Conservation (phyloP, 2,329 filamentous ascomycete genomes). For the Beauveria asiatica region DNA sequence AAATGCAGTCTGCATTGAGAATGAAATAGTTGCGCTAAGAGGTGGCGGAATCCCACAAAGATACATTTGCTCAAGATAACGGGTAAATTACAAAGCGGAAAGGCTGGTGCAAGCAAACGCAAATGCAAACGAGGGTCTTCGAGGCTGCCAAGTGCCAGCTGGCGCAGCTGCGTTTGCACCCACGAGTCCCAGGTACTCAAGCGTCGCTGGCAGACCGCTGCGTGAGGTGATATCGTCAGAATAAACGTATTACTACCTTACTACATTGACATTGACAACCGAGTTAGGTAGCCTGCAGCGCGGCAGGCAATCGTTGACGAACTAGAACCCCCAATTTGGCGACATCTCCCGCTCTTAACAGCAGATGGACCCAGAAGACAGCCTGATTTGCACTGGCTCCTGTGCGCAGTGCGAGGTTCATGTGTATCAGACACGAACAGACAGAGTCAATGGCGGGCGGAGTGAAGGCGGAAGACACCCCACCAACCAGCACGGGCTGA, state of each 20-base stretch:
- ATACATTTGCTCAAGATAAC: neutral
- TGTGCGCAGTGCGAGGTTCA: too few species aligned
- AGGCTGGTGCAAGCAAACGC: neutral
- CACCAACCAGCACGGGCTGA: neutral
- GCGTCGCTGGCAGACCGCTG: too few species aligned
- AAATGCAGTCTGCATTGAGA: neutral
- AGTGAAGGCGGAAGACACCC: neutral
- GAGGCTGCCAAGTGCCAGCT: neutral
- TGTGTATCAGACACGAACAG: neutral
- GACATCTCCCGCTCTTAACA: neutral
- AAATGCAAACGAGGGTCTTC: neutral
- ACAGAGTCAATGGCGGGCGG: neutral
- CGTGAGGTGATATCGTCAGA: neutral
- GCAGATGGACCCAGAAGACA: neutral
- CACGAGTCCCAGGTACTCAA: too few species aligned
- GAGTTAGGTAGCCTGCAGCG: too few species aligned
- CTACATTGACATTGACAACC: neutral
- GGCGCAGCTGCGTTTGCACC: too few species aligned
- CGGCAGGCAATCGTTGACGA: neutral
- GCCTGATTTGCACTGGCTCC: neutral
- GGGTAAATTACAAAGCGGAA: neutral
- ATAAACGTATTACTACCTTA: neutral
- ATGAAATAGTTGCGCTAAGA: neutral
- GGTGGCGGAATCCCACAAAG: neutral
- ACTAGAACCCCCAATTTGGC: neutral